Evolutionary conservation across 768 basidiomycete genomes (phyloP), one percentile per base, ranked within the genome.

Genomic region (Amanita subjunquillea): DNA sequence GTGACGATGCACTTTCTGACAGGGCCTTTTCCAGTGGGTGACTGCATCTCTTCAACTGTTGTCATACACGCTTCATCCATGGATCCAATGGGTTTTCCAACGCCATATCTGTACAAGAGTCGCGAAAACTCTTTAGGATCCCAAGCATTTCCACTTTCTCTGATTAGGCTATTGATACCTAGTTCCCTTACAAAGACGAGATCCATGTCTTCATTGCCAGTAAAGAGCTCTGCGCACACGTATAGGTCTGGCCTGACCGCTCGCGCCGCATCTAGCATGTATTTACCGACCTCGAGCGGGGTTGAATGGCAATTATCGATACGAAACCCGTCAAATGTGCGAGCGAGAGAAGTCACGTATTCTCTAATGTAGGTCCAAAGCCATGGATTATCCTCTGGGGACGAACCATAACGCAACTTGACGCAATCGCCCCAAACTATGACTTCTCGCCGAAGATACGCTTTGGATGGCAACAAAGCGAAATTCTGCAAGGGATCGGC

Each of bases 291-390:
- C 58, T 91, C 82, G 32, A 98, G 69, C 12, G 96, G 96, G 0
- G 96, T 99, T 3, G 95, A 98, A 68, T 99, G 95, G 56, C 92
- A 96, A 63, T 99, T 99, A 69, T 99, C 96, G 60, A 99, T 86
- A 27, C 96, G 82, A 78, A 99, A 99, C 8, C 96, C 96, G 55
- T 97, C 87, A 63, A 97, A 99, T 6, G 79, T 77, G 37, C 69
- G 70, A 0, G 95, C 96, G 25, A 98, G 83, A 7, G 75, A 74
- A 46, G 75, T 76, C 53, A 93, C 89, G 59, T 99, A 98, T 50
- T 73, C 69, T 9, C 76, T 84, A 82, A 98, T 97, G 67, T 92
- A 85, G 32, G 78, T 64, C 96, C 96, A 99, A 40, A 98, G 72
- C 90, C 90, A 97, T 0, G 92, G 92, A 65, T 94, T 96, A 57